These are phyloP conservation scores for Quercus tomentella DNA, from an alignment of 331 rosid genomes.

Conservation along the genomic window DNA sequence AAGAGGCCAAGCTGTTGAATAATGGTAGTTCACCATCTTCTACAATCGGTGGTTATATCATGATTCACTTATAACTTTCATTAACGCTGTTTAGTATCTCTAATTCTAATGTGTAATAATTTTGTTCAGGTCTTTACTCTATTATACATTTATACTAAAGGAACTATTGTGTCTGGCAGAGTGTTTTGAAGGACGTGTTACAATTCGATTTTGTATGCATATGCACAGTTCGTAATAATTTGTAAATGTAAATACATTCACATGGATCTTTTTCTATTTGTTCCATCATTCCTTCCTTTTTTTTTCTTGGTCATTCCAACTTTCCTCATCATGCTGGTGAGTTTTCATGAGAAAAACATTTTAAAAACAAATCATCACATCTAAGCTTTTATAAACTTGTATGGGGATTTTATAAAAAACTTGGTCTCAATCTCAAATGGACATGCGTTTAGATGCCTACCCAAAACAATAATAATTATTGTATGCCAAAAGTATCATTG, in stretches of 20 bases:
- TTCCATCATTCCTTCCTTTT: neutral
- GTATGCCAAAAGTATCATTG: too few relatives aligned
- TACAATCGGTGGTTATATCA: conserved; percentile 71
- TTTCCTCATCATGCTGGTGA: neutral
- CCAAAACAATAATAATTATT: too few relatives aligned
- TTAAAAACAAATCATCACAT: too few relatives aligned
- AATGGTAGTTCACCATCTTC: conserved; percentile 60
- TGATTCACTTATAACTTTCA: conserved; percentile 24
- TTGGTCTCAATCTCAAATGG: too few relatives aligned
- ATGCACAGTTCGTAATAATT: neutral
- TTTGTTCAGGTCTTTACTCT: too few relatives aligned
- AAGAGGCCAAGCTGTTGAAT: conserved; percentile 97
- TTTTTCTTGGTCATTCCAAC: neutral
- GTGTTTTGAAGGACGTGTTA: neutral
- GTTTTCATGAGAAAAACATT: neutral
- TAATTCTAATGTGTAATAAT: neutral
- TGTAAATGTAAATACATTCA: neutral
- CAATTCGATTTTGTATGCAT: neutral
- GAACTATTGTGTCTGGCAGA: too few relatives aligned
- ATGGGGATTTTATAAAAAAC: too few relatives aligned
- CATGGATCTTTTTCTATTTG: conserved; percentile 3
- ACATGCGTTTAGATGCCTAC: too few relatives aligned
- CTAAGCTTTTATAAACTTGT: too few relatives aligned
- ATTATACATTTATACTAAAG: too few relatives aligned
- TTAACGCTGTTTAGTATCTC: conserved; percentile 12